phyloP scores from a whole-genome alignment of 441 rosid genomes.

The Jatropha podagrica region DNA sequence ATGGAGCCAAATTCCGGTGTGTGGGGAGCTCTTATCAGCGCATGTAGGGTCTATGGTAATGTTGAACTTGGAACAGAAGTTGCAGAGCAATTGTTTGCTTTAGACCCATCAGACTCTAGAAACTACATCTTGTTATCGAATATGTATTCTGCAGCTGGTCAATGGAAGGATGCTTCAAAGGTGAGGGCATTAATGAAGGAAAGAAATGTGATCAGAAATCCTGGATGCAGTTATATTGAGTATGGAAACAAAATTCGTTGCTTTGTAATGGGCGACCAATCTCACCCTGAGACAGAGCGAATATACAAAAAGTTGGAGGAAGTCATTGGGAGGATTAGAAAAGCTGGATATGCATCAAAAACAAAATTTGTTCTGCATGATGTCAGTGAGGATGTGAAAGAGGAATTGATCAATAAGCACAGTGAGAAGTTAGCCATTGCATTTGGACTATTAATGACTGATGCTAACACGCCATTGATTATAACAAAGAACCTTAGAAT shows the following conservation, averaged over 20 bases:
- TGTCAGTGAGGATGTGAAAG: conserved; percentile 61
- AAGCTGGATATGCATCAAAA: conserved; percentile 55
- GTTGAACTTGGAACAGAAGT: conserved; percentile 68
- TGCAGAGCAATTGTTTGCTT: conserved; percentile 56
- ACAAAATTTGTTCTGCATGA: conserved; percentile 68
- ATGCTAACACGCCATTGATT: conserved; percentile 46
- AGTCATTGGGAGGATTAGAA: conserved; percentile 45
- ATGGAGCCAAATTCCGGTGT: conserved; percentile 57
- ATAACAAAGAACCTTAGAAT: conserved; percentile 84
- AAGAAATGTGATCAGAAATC: conserved; percentile 65
- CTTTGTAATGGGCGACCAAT: conserved; percentile 62
- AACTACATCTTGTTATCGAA: conserved; percentile 74
- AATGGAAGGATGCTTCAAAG: conserved; percentile 66
- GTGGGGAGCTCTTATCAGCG: conserved; percentile 88
- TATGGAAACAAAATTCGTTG: conserved; percentile 57
- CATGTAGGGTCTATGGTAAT: conserved; percentile 69
- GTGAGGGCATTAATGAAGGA: conserved; percentile 70
- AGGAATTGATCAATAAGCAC: conserved; percentile 59
- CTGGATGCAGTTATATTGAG: conserved; percentile 80
- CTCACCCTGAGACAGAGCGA: conserved; percentile 55
- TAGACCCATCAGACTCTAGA: conserved; percentile 76
- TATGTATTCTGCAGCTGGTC: conserved; percentile 65
- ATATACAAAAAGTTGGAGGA: conserved; percentile 52
- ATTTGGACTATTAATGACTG: conserved; percentile 67
- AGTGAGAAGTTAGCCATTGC: conserved; percentile 90